Percentiles rank a stretch among this genome's conserved stretches.
These are phyloP conservation scores for Apiospora rasikravindrae DNA, from an alignment of 2,329 filamentous ascomycete species.

Conservation along the genomic window DNA sequence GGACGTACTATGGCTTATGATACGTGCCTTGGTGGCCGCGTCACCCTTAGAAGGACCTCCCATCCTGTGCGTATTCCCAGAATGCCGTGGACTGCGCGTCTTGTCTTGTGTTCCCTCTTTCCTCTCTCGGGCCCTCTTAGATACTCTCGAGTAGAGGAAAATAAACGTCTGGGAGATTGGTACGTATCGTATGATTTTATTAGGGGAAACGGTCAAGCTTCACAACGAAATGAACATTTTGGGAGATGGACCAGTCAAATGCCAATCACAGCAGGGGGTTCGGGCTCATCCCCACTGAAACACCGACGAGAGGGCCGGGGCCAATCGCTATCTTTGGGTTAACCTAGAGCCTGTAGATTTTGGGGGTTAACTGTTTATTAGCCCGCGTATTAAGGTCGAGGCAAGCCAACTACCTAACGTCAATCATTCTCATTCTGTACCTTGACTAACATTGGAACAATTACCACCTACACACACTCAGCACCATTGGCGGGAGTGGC, in stretches of 20 bases:
- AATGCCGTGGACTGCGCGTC: neutral
- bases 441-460: neutral
- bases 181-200: neutral
- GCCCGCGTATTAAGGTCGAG: neutral
- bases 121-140: neutral
- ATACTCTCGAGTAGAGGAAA: neutral
- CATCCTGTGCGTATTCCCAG: neutral
- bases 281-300: neutral
- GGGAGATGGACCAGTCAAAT: neutral
- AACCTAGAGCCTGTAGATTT: neutral
- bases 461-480: neutral
- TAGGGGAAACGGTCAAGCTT: neutral
- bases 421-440: neutral
- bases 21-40: constrained; percentile 56
- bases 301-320: neutral
- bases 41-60: constrained; percentile 17
- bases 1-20: constrained; percentile 68
- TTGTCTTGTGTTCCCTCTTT: neutral
- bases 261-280: neutral
- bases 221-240: neutral
- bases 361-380: neutral
- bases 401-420: neutral
- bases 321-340: neutral
- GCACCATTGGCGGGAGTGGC: no score
- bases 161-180: neutral